Evolutionary conservation across 2,329 filamentous ascomycete genomes (phyloP).

Genomic region (Botrytis squamosa): DNA sequence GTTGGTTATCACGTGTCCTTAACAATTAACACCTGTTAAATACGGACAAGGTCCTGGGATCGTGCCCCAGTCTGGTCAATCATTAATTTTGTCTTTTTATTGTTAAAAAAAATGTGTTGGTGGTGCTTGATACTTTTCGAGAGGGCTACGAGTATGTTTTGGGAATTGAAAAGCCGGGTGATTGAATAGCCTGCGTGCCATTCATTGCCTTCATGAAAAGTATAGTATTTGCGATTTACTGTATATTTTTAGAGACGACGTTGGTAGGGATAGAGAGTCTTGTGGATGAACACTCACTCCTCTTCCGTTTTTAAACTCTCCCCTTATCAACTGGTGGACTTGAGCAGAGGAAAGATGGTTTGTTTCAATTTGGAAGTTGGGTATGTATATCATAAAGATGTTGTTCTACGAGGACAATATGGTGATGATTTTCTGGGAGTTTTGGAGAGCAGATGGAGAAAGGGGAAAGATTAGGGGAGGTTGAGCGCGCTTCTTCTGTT

Average conservation of each 20-base stretch:
- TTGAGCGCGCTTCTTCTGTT: background rate
- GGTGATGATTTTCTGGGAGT: background rate
- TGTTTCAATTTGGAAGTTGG: background rate
- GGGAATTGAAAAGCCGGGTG: too few species aligned
- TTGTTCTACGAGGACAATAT: too few species aligned
- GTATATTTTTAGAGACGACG: too few species aligned
- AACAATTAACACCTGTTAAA: constrained; percentile 2
- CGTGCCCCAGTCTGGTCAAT: constrained; percentile 7
- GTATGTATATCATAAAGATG: background rate
- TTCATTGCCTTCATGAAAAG: too few species aligned
- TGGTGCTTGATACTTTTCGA: background rate
- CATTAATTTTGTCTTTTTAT: background rate
- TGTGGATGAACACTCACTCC: too few species aligned
- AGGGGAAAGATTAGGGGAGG: background rate
- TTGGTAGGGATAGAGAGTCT: background rate
- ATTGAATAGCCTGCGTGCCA: too few species aligned
- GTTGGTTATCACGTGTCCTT: constrained; percentile 14
- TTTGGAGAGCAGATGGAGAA: background rate
- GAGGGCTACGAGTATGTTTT: background rate
- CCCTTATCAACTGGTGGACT: background rate
- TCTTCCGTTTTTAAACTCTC: background rate
- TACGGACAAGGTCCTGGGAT: constrained; percentile 12
- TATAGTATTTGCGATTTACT: too few species aligned
- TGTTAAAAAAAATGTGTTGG: too few species aligned
- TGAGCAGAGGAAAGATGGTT: background rate